Evolutionary conservation across 2,329 filamentous ascomycete species (phyloP), one percentile per base, ranked within the genome.

Genomic region (Clonostachys byssicola): DNA sequence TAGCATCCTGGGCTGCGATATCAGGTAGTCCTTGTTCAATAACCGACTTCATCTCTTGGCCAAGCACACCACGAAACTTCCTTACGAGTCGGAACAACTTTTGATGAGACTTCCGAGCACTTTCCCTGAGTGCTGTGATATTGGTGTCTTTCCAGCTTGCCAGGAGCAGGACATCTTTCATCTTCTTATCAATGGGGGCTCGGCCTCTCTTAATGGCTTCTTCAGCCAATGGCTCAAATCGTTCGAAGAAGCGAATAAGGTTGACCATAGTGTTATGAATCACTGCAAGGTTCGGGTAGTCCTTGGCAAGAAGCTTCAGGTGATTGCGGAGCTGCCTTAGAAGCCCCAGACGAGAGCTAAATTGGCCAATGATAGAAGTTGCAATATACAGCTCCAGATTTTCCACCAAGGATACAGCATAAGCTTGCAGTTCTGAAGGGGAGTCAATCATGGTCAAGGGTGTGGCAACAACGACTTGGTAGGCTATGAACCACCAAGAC

Each of bases 141-240:
- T 97, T 99, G 18, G 89, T 96, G 56, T 99, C 94, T 64, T 95
- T 96, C 95, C 95, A 99, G 65, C 91, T 96, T 8, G 92, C 91
- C 56, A 99, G 73, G 45, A 95, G 82, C 14, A 99, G 79, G n/a
- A 96, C 85, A 56, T 97, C 89, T 62, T 88, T 92, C 78, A 97
- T 89, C 48, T 90, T 84, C 66, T 91, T 96, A 63, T 97, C 92
- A n/a, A 97, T 76, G 0, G 78, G 75, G 7, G 75, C 71, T 47
- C 90, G 82, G n/a, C 85, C 88, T 41, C 80, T 81, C 17, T 71
- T 70, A 35, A 96, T 77, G 2, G 75, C 69, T 51, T 89, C 85
- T 12, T 76, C 68, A 8, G 92, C 81, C 6, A 79, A 70, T 48
- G 75, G 73, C 59, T 86, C 80, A 57, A 89, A 95, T 34, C 88